Percentiles rank a stretch among this genome's conserved stretches.
phyloP scores from a whole-genome alignment of 1,284 basidiomycete genomes.

The Mycena sp. region DNA sequence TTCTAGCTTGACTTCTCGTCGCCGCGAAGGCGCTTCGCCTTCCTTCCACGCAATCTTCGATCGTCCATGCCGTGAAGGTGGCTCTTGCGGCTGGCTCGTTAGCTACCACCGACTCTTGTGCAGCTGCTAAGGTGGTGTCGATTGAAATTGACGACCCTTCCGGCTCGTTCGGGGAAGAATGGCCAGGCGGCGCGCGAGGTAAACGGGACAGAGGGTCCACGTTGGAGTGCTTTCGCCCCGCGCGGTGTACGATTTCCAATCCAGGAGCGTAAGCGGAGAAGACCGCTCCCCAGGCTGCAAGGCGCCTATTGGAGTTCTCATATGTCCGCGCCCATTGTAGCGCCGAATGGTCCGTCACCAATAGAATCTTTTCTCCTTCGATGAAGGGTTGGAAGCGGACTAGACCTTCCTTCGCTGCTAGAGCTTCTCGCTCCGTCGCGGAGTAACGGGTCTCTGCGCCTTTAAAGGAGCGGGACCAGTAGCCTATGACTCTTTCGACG shows the following conservation, averaged over 20 bases:
- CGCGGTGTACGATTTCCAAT: conserved; percentile 39
- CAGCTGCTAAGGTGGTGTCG: not conserved
- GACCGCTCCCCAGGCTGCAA: conserved; percentile 38
- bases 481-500: conserved; percentile 28
- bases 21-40: not conserved
- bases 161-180: not conserved
- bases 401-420: conserved; percentile 38
- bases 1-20: not conserved
- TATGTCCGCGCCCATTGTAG: conserved; percentile 37
- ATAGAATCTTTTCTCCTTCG: too few species aligned
- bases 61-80: conserved; percentile 1
- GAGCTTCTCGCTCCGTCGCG: conserved; percentile 42
- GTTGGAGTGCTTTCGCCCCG: conserved; percentile 41
- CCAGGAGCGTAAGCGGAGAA: conserved; percentile 39
- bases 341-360: too few species aligned
- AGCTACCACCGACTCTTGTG: not conserved
- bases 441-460: conserved; percentile 38
- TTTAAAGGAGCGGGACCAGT: conserved; percentile 1
- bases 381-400: not conserved
- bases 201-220: conserved; percentile 42
- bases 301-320: conserved; percentile 39
- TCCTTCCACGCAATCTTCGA: conserved; percentile 20
- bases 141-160: not conserved
- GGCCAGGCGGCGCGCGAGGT: conserved; percentile 8
- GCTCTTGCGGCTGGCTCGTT: conserved; percentile 17